phyloP scores from a whole-genome alignment of 208 protist species.

The Herpetomonas tarakana region DNA sequence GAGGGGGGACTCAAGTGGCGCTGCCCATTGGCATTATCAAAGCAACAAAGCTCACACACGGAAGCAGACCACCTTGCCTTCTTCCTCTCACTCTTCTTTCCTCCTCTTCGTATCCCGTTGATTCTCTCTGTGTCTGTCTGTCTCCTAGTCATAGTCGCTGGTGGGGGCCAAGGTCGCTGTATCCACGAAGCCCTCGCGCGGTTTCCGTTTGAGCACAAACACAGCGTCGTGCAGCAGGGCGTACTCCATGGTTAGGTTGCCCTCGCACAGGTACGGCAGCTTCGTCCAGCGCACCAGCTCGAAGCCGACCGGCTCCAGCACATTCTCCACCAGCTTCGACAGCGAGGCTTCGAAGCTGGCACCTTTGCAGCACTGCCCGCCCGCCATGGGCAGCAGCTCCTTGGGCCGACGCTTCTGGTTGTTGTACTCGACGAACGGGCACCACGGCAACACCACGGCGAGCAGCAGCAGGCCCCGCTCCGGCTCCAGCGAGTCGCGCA shows the following conservation, averaged over 20 bases:
- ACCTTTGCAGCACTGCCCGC: constrained; percentile 71
- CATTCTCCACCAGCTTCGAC: constrained; percentile 65
- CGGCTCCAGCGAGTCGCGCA: constrained; percentile 61
- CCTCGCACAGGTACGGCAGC: constrained; percentile 83
- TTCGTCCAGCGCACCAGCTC: constrained; percentile 79
- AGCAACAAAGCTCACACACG: no score
- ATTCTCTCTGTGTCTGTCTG: no score
- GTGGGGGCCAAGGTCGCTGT: not conserved
- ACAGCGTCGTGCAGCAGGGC: constrained; percentile 77
- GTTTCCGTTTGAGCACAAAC: constrained; percentile 46
- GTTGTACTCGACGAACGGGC: constrained; percentile 81
- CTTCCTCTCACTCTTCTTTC: no score
- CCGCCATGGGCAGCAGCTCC: constrained; percentile 73
- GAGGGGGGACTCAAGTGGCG: no score
- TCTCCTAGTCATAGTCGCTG: constrained; percentile 3
- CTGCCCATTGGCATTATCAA: no score
- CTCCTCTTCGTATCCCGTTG: no score
- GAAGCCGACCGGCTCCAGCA: constrained; percentile 71
- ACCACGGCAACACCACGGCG: constrained; percentile 86
- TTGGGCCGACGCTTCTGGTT: constrained; percentile 41
- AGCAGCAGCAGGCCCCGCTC: constrained; percentile 53
- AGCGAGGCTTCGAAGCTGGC: constrained; percentile 70
- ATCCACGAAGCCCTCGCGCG: constrained; percentile 8
- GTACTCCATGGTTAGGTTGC: constrained; percentile 71
- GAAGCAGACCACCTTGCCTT: no score